Evolutionary conservation across 257 asterid species (phyloP).

Genomic region (Echium plantagineum): DNA sequence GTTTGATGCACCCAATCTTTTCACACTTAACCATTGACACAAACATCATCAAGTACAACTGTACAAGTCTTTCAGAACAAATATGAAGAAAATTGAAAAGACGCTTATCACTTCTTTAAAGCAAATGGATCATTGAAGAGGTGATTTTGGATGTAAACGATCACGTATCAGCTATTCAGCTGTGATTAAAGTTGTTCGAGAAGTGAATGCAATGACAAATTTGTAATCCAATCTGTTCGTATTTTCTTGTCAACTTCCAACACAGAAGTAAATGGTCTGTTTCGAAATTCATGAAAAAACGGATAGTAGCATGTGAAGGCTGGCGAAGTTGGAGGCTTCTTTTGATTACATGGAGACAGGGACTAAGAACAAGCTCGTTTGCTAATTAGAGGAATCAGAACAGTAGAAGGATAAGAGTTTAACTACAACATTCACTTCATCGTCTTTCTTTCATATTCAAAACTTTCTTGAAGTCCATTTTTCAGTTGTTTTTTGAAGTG

Average conservation of each 20-base stretch:
- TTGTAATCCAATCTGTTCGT: slow-evolving; percentile 12
- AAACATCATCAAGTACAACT: slow-evolving; percentile 9
- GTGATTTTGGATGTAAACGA: slow-evolving; percentile 11
- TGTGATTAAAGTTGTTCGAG: slow-evolving; percentile 13
- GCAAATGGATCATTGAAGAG: slow-evolving; percentile 12
- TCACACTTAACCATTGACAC: no score
- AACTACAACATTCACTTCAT: no score
- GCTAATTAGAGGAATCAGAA: slow-evolving; percentile 1
- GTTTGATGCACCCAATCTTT: no score
- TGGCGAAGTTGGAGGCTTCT: slow-evolving; percentile 16
- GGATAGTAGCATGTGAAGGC: slow-evolving; percentile 13
- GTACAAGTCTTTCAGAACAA: slow-evolving; percentile 17
- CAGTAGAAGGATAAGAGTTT: background rate
- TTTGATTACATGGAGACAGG: slow-evolving; percentile 16
- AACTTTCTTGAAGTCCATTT: no score
- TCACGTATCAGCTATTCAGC: slow-evolving; percentile 16
- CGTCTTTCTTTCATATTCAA: no score
- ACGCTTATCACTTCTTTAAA: slow-evolving; percentile 15
- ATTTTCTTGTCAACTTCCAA: slow-evolving; percentile 18
- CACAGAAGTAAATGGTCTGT: slow-evolving; percentile 26
- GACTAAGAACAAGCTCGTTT: slow-evolving; percentile 17
- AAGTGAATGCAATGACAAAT: slow-evolving; percentile 12
- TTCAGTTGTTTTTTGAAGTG: no score
- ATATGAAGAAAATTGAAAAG: slow-evolving; percentile 19
- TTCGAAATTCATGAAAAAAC: slow-evolving; percentile 21